Base-by-base conservation (phyloP, 2,329 filamentous ascomycete species). In the Diaporthe capsici region DNA sequence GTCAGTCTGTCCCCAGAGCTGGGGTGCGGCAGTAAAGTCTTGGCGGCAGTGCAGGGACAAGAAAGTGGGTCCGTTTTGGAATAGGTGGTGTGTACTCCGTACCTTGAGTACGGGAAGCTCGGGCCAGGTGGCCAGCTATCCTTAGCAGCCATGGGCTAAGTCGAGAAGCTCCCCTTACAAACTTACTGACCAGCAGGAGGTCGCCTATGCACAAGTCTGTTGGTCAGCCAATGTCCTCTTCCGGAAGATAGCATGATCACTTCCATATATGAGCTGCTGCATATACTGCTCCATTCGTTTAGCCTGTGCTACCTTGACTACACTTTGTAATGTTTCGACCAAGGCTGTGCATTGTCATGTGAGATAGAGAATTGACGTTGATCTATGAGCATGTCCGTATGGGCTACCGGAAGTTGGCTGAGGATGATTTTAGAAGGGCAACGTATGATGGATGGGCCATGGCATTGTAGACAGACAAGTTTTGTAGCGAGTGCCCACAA, bases 21-120 rank as follows among this genome's bases (percentile, higher is more conserved):
- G 31, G 73, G 68, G 51, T n/a, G 58, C 72, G 72, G 75, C 75
- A 76, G 75, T 73, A 73, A 76, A 76, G 72, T 71, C 72, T 71
- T 74, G 51, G 73, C 73, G 37, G 51, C 31, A 63, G 47, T 73
- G 49, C 71, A 55, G 37, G 31, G 47, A 15, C 57, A 22, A 55
- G 22, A 47, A 25, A 37, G 71, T 53, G 47, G 37, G 34, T 65
- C 58, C 20, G 37, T 65, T 57, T 55, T 51, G 71, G 68, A 42
- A 63, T 39, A 65, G 58, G 58, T 65, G 47, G 58, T 73, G 58
- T 65, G 61, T 25, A 42, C 34, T 34, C 34, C 34, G 34, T 34
- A 34, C 47, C 34, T 28, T 7, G 49, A 31, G 17, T 17, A 13
- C 22, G 57, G 55, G 58, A 53, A 55, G 47, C 47, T 55, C 71